phyloP scores from a whole-genome alignment of 2,329 filamentous ascomycete species.

The Corynespora cassiicola region DNA sequence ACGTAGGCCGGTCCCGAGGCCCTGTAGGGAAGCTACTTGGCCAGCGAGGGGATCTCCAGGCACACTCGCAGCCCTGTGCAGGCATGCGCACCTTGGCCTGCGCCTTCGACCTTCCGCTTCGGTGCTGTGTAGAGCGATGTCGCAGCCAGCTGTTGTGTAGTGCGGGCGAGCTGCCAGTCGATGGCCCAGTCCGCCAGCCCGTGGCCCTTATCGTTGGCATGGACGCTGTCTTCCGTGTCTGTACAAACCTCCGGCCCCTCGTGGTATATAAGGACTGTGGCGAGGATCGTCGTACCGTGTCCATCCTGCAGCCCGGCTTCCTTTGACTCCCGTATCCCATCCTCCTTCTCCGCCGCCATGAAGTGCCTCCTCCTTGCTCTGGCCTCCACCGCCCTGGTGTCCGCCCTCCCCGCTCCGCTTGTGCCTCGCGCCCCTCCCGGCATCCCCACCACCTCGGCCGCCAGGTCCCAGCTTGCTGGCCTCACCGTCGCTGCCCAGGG shows the following conservation, averaged over 20 bases:
- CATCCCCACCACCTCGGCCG: conserved; percentile 66
- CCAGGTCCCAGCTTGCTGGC: conserved; percentile 63
- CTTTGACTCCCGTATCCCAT: not conserved
- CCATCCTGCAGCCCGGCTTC: not conserved
- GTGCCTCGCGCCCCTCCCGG: conserved; percentile 59
- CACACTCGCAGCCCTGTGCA: conserved; percentile 3
- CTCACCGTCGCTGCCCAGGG: conserved; percentile 65
- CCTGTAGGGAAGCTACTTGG: conserved; percentile 36
- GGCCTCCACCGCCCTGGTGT: conserved; percentile 26
- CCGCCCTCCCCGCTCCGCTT: conserved; percentile 40
- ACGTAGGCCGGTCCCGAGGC: conserved; percentile 35
- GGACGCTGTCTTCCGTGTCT: conserved; percentile 11
- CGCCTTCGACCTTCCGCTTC: conserved; percentile 1
- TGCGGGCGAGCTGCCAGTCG: not conserved
- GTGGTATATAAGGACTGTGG: conserved; percentile 25
- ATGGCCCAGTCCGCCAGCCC: conserved; percentile 7
- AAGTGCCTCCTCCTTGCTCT: conserved; percentile 35
- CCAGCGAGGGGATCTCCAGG: conserved; percentile 30
- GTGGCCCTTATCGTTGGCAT: conserved; percentile 39
- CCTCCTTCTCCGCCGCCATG: conserved; percentile 24
- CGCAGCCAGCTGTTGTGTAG: not conserved
- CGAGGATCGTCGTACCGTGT: conserved; percentile 8
- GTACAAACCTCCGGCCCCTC: not conserved
- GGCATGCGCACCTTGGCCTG: conserved; percentile 2
- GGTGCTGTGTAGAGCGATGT: not conserved